A percentile compares a stretch with the other conserved stretches of the same genome.
Evolutionary conservation across 2,329 filamentous ascomycete species (phyloP).

Genomic region (Alternaria brassicicola): DNA sequence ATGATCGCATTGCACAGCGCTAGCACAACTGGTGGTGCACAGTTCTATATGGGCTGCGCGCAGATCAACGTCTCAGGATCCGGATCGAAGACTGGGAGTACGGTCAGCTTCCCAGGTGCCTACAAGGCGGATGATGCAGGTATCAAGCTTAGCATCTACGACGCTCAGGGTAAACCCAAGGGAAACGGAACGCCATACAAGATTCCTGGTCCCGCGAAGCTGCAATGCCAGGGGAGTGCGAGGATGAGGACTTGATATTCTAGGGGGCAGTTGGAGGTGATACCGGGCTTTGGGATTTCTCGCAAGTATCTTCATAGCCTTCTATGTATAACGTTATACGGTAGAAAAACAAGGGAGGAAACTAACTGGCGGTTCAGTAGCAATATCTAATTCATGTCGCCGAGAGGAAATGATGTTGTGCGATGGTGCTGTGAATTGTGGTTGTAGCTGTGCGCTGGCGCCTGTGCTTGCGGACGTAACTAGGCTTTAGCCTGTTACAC

Average conservation of each 20-base stretch:
- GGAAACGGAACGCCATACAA: conserved; percentile 50
- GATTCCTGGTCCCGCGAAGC: conserved; percentile 58
- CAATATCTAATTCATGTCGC: background rate
- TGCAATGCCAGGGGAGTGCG: conserved; percentile 52
- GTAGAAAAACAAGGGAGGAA: background rate
- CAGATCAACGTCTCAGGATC: conserved; percentile 44
- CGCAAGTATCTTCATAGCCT: background rate
- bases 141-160: conserved; percentile 42
- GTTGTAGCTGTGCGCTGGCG: background rate
- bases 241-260: background rate
- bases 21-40: conserved; percentile 43
- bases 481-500: no score
- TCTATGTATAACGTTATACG: background rate
- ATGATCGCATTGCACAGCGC: conserved; percentile 54
- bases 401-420: background rate
- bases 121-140: conserved; percentile 40
- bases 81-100: conserved; percentile 24
- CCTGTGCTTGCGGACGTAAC: background rate
- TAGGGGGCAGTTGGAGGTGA: background rate
- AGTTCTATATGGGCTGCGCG: conserved; percentile 52
- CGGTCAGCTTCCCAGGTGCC: conserved; percentile 47
- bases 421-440: background rate
- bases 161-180: conserved; percentile 25
- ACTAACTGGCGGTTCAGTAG: background rate
- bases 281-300: background rate